Evolutionary conservation across 176 grass and related monocot species (phyloP), one percentile per base, ranked within the genome.

Genomic region (Paspalum notatum): DNA sequence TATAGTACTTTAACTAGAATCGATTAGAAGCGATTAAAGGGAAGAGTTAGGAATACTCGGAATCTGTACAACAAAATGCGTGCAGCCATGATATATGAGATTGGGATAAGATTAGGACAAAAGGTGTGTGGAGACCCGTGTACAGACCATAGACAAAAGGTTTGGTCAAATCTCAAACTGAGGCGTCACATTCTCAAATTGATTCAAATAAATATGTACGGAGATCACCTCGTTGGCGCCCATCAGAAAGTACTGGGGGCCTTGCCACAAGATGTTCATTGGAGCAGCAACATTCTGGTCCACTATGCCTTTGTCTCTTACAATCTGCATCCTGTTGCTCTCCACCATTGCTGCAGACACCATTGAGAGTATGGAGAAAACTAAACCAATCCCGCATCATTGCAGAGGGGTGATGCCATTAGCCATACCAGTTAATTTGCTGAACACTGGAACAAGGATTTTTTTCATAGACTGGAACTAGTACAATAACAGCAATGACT

Each of bases 231-330:
- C 86, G 0, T 66, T 82, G 1, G 47, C 79, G 49, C 90, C 90
- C 17, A 86, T 43, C 55, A 86, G 51, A 1, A 92, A 83, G 66
- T 92, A 88, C 51, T 92, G 90, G 12, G 90, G 90, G 43, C 62
- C 84, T 68, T 88, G 90, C 68, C 79, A 91, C 20, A 92, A 24
- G 66, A 92, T 88, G 90, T 79, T 92, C 61, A 88, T 74, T 5
- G 82, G 78, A 79, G 75, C 77, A 48, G 61, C 39, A 22, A 62
- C 77, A 27, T 82, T 48, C 2, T 15, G 18, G 5, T 84, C 63
- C 68, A 84, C 76, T 26, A 84, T 60, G 27, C 65, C 76, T 60
- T 85, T 18, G 0, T 54, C 27, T 57, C 58, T 69, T 52, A 79
- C 86, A 44, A 86, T 76, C 12, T 58, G 46, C 32, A 85, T 74